A percentile compares a stretch with the other conserved stretches of the same genome.
phyloP scores from a whole-genome alignment of 1,139 yeast genomes.

The Geotrichum phurueaensis region DNA sequence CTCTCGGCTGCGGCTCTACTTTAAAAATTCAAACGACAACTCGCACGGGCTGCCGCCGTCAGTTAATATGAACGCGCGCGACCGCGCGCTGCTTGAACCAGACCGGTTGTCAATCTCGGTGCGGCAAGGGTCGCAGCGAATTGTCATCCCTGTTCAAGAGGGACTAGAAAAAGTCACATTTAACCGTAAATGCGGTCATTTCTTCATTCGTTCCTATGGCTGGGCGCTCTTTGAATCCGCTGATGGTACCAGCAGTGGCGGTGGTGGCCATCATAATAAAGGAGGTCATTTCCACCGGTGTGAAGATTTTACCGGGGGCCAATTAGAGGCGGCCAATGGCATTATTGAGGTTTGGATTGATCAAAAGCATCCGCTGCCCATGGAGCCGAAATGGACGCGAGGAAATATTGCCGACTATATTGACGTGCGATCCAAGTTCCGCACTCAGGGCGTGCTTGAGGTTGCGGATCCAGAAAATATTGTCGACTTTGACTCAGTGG shows the following conservation, averaged over 20 bases:
- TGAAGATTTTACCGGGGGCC: slow-evolving; percentile 23
- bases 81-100: slow-evolving; percentile 24
- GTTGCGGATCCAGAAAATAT: slow-evolving; percentile 23
- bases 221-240: slow-evolving; percentile 27
- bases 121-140: slow-evolving; percentile 23
- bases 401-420: slow-evolving; percentile 26
- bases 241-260: neutral
- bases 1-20: slow-evolving; percentile 22
- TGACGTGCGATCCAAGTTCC: slow-evolving; percentile 24
- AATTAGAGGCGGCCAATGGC: slow-evolving; percentile 20
- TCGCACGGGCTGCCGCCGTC: neutral
- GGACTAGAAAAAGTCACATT: slow-evolving; percentile 23
- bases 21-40: slow-evolving; percentile 18
- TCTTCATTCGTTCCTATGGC: slow-evolving; percentile 21
- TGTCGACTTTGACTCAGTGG: slow-evolving; percentile 19
- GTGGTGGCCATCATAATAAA: neutral
- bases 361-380: slow-evolving; percentile 22
- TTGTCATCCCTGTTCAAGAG: slow-evolving; percentile 27
- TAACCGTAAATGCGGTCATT: slow-evolving; percentile 23
- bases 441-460: slow-evolving; percentile 18
- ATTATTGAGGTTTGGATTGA: slow-evolving; percentile 25
- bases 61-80: slow-evolving; percentile 19
- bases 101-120: slow-evolving; percentile 26
- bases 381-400: slow-evolving; percentile 29
- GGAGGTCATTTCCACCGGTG: slow-evolving; percentile 20